Conservation (phyloP, 805 yeast genomes). For the Saturnispora saitoi region DNA sequence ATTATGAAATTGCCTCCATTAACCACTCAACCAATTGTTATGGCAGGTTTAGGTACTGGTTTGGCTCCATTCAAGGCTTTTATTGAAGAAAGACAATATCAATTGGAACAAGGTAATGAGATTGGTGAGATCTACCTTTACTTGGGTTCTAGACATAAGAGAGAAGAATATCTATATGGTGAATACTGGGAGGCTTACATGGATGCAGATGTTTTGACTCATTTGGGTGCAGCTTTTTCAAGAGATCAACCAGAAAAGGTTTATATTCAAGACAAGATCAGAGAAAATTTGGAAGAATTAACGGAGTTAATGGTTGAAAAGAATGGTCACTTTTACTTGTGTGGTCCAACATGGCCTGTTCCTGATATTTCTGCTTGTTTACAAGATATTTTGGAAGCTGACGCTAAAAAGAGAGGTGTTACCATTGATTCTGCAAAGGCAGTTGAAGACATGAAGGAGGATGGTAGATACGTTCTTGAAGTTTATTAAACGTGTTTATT, state of each 20-base stretch:
- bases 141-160: conserved; percentile 91
- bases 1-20: conserved; percentile 92
- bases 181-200: conserved; percentile 96
- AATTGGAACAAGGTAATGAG: conserved; percentile 75
- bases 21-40: conserved; percentile 81
- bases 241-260: conserved; percentile 95
- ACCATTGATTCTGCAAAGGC: conserved; percentile 66
- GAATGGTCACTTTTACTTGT: conserved; percentile 85
- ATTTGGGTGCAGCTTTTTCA: conserved; percentile 95
- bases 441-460: conserved; percentile 90
- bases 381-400: conserved; percentile 66
- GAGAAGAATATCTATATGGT: conserved; percentile 92
- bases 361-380: conserved; percentile 91
- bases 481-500: conserved; percentile 49
- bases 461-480: conserved; percentile 85
- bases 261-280: conserved; percentile 89
- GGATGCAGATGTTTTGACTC: conserved; percentile 86
- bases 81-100: conserved; percentile 92
- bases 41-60: conserved; percentile 98
- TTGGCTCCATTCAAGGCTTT: conserved; percentile 98
- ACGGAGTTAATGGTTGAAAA: conserved; percentile 71
- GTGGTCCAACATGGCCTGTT: conserved; percentile 99
- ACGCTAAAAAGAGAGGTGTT: conserved; percentile 60
- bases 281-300: conserved; percentile 63
- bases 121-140: conserved; percentile 84